Evolutionary conservation across 2,329 filamentous ascomycete genomes (phyloP), one percentile per base, ranked within the genome.

Genomic region (Arthrobotrys sphaeroides): DNA sequence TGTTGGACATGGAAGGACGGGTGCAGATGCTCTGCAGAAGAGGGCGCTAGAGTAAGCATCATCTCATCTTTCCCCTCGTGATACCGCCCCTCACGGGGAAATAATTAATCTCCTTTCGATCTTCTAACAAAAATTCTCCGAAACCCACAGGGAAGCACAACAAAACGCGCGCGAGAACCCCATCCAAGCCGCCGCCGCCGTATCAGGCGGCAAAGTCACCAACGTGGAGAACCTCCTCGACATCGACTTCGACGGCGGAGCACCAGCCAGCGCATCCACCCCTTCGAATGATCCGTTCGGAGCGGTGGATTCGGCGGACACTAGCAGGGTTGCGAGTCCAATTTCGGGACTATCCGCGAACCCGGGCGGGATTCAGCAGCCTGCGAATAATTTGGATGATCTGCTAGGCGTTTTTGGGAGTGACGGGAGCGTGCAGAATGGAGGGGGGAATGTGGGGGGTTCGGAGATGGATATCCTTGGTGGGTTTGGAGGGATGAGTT

Each of bases 161-260:
- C 90, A 98, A 83, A 93, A 97, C 80, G 92, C 92, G 0, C 91
- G 90, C 77, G 95, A 98, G 80, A 97, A 98, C 82, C 94, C 95
- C 0, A 92, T 98, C 79, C 94, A 94, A 0, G 94, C 93, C 0
- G 91, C 92, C 0, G 91, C 91, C 0, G 90, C 89, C 0, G 90
- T 73, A 2, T 22, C 72, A 20, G 72, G 72, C 22, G 72, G 72
- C 20, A 78, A 78, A 40, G 78, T 90, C 0, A 89, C 89, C 0
- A 97, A 97, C 80, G 87, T 94, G 78, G 95, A 99, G 83, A 99
- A 98, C 82, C 86, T 99, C 18, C 87, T 99, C 67, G 95, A 99
- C 80, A 96, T 97, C 80, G 93, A 97, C 83, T 97, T 97, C 81
- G 95, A 98, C 81, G 95, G 94, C 24, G 91, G 92, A 1, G 94